phyloP scores from a whole-genome alignment of 2,329 filamentous ascomycete genomes.

The Aspergillus sp. region DNA sequence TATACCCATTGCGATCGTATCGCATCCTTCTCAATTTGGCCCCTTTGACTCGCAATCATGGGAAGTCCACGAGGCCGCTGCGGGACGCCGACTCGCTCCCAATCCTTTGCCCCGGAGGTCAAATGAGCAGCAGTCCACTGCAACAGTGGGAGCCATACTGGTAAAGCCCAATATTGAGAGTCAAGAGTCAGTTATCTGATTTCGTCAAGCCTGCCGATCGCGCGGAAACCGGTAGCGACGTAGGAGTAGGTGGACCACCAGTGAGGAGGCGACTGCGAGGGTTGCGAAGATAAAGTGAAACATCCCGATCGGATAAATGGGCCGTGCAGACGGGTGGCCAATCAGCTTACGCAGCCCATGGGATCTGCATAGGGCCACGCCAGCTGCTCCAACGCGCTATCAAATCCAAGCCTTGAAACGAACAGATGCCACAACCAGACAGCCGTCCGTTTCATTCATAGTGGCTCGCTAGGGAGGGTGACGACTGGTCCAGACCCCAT shows the following conservation, averaged over 20 bases:
- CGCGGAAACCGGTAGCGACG: background rate
- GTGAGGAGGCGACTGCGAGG: background rate
- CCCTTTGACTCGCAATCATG: background rate
- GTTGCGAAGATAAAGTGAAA: constrained; percentile 9
- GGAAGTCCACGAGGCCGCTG: background rate
- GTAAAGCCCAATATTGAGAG: background rate
- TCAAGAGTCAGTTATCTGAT: background rate
- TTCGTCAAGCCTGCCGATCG: background rate
- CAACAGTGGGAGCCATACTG: background rate
- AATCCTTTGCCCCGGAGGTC: background rate
- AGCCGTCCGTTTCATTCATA: constrained; percentile 2
- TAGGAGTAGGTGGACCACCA: background rate
- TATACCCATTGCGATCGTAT: background rate
- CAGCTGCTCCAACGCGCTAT: background rate
- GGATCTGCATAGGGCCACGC: constrained; percentile 7
- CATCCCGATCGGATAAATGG: constrained; percentile 1
- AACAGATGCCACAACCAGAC: background rate
- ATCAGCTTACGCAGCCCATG: background rate
- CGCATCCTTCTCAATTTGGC: background rate
- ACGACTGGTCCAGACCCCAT: background rate
- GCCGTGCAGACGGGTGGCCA: background rate
- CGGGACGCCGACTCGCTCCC: background rate
- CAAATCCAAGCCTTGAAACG: constrained; percentile 1
- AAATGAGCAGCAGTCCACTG: background rate
- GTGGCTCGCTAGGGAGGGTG: background rate